phyloP scores from a whole-genome alignment of 805 yeast species.

The Kockiozyma suomiensis region DNA sequence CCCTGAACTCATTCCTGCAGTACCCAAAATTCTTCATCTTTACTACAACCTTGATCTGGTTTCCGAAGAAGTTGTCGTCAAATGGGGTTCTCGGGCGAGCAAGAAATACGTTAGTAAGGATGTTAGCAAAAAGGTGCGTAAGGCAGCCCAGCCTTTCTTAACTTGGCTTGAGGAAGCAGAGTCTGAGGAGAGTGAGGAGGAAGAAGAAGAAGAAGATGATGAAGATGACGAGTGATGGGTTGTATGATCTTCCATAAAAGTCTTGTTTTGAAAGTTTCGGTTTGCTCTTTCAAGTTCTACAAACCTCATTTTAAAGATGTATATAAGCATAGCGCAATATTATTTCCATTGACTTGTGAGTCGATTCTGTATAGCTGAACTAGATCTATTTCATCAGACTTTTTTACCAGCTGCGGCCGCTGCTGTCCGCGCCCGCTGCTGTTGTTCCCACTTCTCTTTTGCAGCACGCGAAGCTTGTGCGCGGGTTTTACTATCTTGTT shows the following conservation, averaged over 20 bases:
- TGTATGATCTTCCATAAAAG: not conserved
- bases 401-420: not conserved
- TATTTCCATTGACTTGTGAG: too few relatives aligned
- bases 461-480: not conserved
- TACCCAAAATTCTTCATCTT: constrained; percentile 81
- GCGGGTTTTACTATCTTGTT: not conserved
- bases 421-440: not conserved
- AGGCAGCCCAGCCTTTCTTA: constrained; percentile 93
- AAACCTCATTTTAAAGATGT: not conserved
- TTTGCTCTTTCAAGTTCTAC: not conserved
- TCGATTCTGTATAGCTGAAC: too few relatives aligned
- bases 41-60: constrained; percentile 82
- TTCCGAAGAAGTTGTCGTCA: constrained; percentile 75
- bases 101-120: constrained; percentile 94
- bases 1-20: constrained; percentile 65
- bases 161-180: constrained; percentile 92
- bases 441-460: constrained; percentile 4
- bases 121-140: constrained; percentile 87
- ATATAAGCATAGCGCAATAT: too few relatives aligned
- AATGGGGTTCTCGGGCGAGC: constrained; percentile 89
- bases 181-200: constrained; percentile 59
- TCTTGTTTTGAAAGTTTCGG: not conserved
- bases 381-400: too few relatives aligned
- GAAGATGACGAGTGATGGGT: not conserved
- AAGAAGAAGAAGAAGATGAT: constrained; percentile 27